These are phyloP conservation scores for Saccharomyces kudriavzevii DNA, from an alignment of 805 yeast species.

Conservation along the genomic window DNA sequence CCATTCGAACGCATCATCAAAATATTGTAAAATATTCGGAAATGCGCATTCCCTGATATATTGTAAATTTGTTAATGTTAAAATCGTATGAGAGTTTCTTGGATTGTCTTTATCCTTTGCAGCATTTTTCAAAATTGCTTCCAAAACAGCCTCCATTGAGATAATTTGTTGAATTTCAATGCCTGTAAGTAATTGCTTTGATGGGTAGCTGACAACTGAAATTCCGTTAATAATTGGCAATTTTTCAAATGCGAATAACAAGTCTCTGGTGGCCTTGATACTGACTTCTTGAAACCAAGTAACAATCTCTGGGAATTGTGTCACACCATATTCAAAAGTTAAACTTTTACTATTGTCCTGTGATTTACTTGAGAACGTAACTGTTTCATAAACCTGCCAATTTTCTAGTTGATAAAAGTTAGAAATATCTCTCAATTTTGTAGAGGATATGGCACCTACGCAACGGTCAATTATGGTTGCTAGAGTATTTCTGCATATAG, in stretches of 20 bases:
- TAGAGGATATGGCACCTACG: constrained; percentile 40
- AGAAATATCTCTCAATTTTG: constrained; percentile 45
- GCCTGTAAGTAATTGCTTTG: constrained; percentile 32
- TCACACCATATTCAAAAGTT: constrained; percentile 28
- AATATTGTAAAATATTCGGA: constrained; percentile 41
- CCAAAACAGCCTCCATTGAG: constrained; percentile 40
- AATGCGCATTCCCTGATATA: constrained; percentile 39
- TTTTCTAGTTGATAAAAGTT: constrained; percentile 35
- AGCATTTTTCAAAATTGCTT: constrained; percentile 35
- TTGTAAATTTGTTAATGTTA: constrained; percentile 48
- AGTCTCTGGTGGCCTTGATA: constrained; percentile 28
- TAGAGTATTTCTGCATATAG: constrained; percentile 32
- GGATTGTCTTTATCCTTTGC: constrained; percentile 34
- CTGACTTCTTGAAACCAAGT: constrained; percentile 29
- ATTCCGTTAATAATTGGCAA: constrained; percentile 31
- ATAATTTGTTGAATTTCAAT: constrained; percentile 35
- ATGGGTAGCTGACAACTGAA: constrained; percentile 32
- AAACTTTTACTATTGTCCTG: neutral
- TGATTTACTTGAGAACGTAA: constrained; percentile 6
- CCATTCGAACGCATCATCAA: constrained; percentile 44
- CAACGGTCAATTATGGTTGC: constrained; percentile 36
- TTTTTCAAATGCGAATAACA: constrained; percentile 29
- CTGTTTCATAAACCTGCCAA: constrained; percentile 30
- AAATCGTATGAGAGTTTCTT: constrained; percentile 39
- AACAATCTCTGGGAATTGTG: constrained; percentile 33